phyloP scores from a whole-genome alignment of 2,329 filamentous ascomycete genomes.

The Coniochaeta sp. region DNA sequence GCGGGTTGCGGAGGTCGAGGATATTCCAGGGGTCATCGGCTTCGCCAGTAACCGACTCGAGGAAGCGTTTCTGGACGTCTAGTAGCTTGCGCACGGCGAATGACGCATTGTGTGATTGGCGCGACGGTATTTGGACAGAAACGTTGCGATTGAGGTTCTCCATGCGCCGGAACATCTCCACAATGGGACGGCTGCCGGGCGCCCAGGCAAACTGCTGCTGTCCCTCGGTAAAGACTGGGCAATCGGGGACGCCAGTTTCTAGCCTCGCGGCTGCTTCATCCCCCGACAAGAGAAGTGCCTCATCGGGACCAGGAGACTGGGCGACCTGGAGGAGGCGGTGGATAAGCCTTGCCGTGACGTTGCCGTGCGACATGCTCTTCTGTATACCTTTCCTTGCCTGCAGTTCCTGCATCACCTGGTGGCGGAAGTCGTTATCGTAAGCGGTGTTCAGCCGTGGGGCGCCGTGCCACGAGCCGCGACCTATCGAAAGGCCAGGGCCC shows the following conservation, averaged over 20 bases:
- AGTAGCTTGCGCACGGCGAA: conserved; percentile 15
- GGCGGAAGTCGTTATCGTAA: background rate
- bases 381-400: background rate
- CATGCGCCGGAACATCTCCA: conserved; percentile 19
- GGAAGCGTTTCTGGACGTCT: conserved; percentile 16
- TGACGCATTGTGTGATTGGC: conserved; percentile 14
- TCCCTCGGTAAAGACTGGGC: conserved; percentile 16
- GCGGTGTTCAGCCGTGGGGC: background rate
- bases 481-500: too few species aligned
- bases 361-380: background rate
- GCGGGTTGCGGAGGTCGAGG: conserved; percentile 19
- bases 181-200: conserved; percentile 14
- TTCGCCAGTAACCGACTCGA: conserved; percentile 2
- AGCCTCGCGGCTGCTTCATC: conserved; percentile 11
- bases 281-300: conserved; percentile 11
- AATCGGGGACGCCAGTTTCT: conserved; percentile 9
- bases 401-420: background rate
- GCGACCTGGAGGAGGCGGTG: background rate
- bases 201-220: conserved; percentile 19
- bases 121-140: conserved; percentile 20
- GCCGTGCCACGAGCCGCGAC: too few species aligned
- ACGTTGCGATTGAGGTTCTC: conserved; percentile 18
- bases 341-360: background rate
- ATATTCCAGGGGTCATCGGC: conserved; percentile 19
- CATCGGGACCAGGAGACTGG: background rate